Evolutionary conservation across 2,329 filamentous ascomycete species (phyloP), one percentile per base, ranked within the genome.

Genomic region (Microthyrium microscopicum): DNA sequence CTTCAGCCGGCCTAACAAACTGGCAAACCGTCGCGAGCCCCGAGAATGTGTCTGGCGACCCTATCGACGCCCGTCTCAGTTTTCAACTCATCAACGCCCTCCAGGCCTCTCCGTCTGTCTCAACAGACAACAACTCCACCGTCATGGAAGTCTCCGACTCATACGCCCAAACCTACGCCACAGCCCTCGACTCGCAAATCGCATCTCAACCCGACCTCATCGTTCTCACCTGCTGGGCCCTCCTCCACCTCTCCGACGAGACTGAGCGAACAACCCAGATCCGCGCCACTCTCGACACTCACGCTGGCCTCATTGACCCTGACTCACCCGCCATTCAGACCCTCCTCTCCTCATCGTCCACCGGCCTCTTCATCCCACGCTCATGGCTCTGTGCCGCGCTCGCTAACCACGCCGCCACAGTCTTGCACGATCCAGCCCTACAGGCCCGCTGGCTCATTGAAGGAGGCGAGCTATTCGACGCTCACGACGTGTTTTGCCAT

Each of bases 341-440:
- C 8, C 64, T 67, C 11, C 60, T 89, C 16, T 68, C 68, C 0
- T n/a, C n/a, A n/a, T n/a, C n/a, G n/a, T n/a, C n/a, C n/a, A n/a
- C n/a, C n/a, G 58, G 66, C 28, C 69, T 85, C 34, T 68, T 71
- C 41, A 70, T 95, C 26, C 83, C 87, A 1, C 55, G 65, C 2
- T 54, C 67, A 3, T 92, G 87, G 84, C 66, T 95, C 32, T 92
- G 81, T 73, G 72, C 82, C 39, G 82, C 89, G 13, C 81, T 85
- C 49, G 85, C 85, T 9, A 64, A 87, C 11, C 77, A 78, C 53
- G 84, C 83, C 55, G 77, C 80, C 40, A 74, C 75, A 37, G 71
- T 74, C 29, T 71, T 68, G 46, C 71, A 73, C 41, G 73, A 85
- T 49, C 65, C 77, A 8, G 66, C 64, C 29, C 62, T 64, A 4